phyloP scores from a whole-genome alignment of 345 rosid species.

The Garcia nutans region DNA sequence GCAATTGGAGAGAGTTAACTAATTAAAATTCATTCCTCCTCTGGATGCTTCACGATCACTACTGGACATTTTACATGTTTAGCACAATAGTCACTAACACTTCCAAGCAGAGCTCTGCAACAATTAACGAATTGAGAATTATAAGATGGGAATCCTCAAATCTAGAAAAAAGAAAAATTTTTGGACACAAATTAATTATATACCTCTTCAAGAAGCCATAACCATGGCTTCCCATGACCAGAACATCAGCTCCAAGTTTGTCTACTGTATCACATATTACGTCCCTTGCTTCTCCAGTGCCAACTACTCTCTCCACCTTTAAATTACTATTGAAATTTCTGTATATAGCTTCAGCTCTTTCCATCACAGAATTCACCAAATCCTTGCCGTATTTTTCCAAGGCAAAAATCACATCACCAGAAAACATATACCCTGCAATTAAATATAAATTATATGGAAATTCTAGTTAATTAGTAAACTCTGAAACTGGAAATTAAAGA shows the following conservation, averaged over 20 bases:
- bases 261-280: slow-evolving; percentile 70
- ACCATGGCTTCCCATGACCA: slow-evolving; percentile 95
- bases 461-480: not conserved
- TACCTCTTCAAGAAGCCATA: slow-evolving; percentile 94
- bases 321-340: slow-evolving; percentile 35
- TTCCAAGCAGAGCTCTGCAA: slow-evolving; percentile 73
- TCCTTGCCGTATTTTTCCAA: slow-evolving; percentile 53
- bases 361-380: slow-evolving; percentile 65
- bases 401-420: slow-evolving; percentile 44
- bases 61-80: slow-evolving; percentile 78
- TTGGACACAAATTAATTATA: not conserved
- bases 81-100: slow-evolving; percentile 84
- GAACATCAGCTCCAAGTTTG: slow-evolving; percentile 64
- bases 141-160: not conserved
- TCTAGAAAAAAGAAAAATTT: not conserved
- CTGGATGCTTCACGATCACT: slow-evolving; percentile 65
- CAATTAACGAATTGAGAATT: not conserved
- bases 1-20: not conserved
- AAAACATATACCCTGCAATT: slow-evolving; percentile 51
- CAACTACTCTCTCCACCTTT: slow-evolving; percentile 53
- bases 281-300: slow-evolving; percentile 82
- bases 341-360: slow-evolving; percentile 64
- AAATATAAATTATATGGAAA: not conserved
- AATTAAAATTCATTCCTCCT: slow-evolving; percentile 14
- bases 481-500: not conserved